A percentile compares a stretch with the other conserved stretches of the same genome.
phyloP scores from a whole-genome alignment of 2,329 filamentous ascomycete species.

The Colletotrichum theobromicola region DNA sequence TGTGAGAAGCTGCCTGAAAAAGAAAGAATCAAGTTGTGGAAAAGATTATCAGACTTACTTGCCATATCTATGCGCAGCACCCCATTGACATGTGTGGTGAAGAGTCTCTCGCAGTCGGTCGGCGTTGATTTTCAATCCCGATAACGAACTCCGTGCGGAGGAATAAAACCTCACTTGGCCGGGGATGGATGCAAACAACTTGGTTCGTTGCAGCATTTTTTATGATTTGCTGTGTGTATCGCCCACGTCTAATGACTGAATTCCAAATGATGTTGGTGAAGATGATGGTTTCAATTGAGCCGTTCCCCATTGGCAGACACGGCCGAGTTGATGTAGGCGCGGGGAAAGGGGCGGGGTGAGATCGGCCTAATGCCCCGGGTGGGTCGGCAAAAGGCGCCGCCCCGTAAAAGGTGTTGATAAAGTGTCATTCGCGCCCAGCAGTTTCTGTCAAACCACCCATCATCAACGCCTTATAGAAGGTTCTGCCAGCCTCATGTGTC shows the following conservation, averaged over 20 bases:
- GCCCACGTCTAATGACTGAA: rapidly evolving
- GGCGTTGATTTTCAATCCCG: constrained; percentile 30
- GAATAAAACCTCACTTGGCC: not conserved
- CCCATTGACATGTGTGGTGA: constrained; percentile 38
- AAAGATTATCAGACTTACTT: constrained; percentile 24
- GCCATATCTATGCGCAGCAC: constrained; percentile 31
- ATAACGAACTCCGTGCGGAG: not conserved
- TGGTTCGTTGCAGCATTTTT: not conserved
- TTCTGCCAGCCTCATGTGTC: not conserved
- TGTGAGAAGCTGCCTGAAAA: not conserved
- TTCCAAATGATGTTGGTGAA: not conserved
- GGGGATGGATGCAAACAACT: not conserved
- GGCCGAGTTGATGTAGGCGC: not conserved
- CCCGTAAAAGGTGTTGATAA: not conserved
- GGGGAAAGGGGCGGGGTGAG: not conserved
- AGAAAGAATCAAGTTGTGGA: not conserved
- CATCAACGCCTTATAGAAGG: not conserved
- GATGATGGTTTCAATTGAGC: not conserved
- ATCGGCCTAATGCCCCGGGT: not conserved
- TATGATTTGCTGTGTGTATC: rapidly evolving
- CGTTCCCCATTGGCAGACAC: not conserved
- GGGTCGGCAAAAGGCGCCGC: not conserved
- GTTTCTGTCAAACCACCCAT: not conserved
- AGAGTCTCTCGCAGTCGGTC: constrained; percentile 32
- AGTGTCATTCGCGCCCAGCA: not conserved